Percentiles rank a stretch among this genome's conserved stretches.
Evolutionary conservation across 1,284 basidiomycete species (phyloP).

Genomic region (Trichosporon sp.): DNA sequence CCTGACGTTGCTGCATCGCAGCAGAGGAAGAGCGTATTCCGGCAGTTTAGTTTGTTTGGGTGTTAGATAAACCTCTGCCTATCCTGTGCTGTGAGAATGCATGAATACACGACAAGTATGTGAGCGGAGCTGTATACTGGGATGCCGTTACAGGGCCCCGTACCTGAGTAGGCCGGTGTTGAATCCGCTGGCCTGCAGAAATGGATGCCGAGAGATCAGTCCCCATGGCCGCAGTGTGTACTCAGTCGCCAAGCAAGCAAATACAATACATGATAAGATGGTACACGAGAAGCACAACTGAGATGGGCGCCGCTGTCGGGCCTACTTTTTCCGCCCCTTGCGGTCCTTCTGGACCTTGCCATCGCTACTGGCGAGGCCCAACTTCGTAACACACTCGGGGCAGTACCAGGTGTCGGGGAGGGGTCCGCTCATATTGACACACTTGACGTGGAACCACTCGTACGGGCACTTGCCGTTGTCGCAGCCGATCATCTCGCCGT

Average conservation of each 20-base stretch:
- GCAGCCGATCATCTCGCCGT: constrained; percentile 93
- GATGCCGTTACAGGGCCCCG: too few relatives aligned
- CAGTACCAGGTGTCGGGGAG: constrained; percentile 79
- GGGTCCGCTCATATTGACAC: constrained; percentile 64
- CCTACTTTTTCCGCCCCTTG: constrained; percentile 34
- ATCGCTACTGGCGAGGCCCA: constrained; percentile 33
- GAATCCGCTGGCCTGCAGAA: too few relatives aligned
- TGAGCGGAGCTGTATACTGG: too few relatives aligned
- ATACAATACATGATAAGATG: not conserved
- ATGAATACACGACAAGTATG: not conserved
- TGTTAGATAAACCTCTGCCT: not conserved
- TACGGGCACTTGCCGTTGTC: constrained; percentile 74
- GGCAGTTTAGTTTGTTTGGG: too few relatives aligned
- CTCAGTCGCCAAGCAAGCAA: not conserved
- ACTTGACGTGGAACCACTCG: constrained; percentile 90
- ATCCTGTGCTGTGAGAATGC: not conserved
- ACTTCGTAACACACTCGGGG: constrained; percentile 52
- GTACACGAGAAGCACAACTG: not conserved
- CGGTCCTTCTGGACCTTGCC: constrained; percentile 30
- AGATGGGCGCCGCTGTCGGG: too few relatives aligned
- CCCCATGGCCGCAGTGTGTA: not conserved
- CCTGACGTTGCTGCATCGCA: too few relatives aligned
- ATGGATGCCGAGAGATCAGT: too few relatives aligned
- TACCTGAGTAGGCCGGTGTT: too few relatives aligned
- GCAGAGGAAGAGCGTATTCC: too few relatives aligned